Conservation (phyloP, 495 filamentous ascomycete species). For the Entonaema liquescens region DNA sequence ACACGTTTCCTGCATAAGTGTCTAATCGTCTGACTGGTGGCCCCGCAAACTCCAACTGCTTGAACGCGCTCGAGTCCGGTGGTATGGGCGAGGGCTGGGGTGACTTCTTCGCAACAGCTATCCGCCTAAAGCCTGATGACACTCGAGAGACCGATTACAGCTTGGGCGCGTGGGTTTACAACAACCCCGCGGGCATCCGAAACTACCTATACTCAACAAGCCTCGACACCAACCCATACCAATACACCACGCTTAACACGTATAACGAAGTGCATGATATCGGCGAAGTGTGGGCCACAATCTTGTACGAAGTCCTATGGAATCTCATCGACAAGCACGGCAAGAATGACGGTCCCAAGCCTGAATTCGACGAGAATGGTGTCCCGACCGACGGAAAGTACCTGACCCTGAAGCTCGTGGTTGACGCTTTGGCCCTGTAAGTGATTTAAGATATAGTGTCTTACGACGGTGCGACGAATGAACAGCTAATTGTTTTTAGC, state of each 20-base stretch:
- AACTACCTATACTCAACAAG: conserved; percentile 61
- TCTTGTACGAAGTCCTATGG: conserved; percentile 63
- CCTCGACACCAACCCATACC: conserved; percentile 55
- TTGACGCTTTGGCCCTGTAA: conserved; percentile 62
- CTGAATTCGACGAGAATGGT: conserved; percentile 52
- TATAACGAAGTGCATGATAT: conserved; percentile 54
- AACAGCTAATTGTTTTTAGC: conserved; percentile 16
- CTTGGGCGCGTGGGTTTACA: conserved; percentile 57
- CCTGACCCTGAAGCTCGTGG: conserved; percentile 60
- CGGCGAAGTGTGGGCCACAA: conserved; percentile 62
- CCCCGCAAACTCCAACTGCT: conserved; percentile 58
- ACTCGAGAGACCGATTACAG: conserved; percentile 57
- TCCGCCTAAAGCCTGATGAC: conserved; percentile 58
- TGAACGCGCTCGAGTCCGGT: conserved; percentile 54
- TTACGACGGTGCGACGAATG: neutral
- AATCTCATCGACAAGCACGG: conserved; percentile 63
- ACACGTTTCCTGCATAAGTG: conserved; percentile 39
- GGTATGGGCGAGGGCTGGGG: conserved; percentile 67
- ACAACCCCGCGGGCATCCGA: conserved; percentile 55
- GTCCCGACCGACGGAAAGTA: conserved; percentile 62
- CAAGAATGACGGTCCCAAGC: conserved; percentile 53
- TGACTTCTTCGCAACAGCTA: conserved; percentile 62
- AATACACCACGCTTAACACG: conserved; percentile 53
- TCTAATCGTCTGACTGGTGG: conserved; percentile 67
- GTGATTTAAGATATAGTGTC: conserved; percentile 6